Base-by-base conservation (phyloP, 345 rosid genomes). In the Euclidium syriacum region DNA sequence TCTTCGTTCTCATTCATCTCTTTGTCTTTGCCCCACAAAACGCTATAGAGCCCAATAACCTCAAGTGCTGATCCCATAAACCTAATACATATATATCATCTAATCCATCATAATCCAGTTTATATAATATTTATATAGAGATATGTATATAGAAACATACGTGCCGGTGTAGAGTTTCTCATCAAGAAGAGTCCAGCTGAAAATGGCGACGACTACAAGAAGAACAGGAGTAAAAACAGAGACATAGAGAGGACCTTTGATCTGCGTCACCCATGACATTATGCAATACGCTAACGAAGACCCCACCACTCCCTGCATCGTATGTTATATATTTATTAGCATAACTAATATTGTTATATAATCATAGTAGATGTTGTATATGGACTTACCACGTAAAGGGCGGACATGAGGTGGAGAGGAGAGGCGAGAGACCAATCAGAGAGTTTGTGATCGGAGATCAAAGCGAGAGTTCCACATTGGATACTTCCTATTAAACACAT, bases 21-120 rank as follows among this genome's bases (percentile, higher is more conserved):
- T 73, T 52, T 80, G 39, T 82, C 85, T 65, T 90, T 94, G 10
- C 97, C 99, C 97, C 97, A 94, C 5, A 94, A 77, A 30, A 94
- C 99, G 0, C 78, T 78, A 25, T 87, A 90, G 2, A 87, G 80
- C 5, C 99, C 99, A 4, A 47, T 73, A 24, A 92, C 75, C 6
- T 89, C 89, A 74, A 92, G 66, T 14, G 78, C 42, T 1, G 97
- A 86, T 34, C 99, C 97, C 54, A 85, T 32, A 52, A 70, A 75
- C 47, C 98, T 92, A 26, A 49, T n/a, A n/a, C 10, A 65, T 15
- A 41, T 7, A 32, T 2, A 20, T 47, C 24, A 47, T 46, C 10
- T 1, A 57, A 10, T 15, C 35, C 10, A 27, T 25, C 39, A 23
- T 51, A 33, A 27, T 15, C 32, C 6, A 10, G n/a, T 47, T 14